phyloP scores from a whole-genome alignment of 1,284 basidiomycete genomes.

The Malassezia slooffiae region DNA sequence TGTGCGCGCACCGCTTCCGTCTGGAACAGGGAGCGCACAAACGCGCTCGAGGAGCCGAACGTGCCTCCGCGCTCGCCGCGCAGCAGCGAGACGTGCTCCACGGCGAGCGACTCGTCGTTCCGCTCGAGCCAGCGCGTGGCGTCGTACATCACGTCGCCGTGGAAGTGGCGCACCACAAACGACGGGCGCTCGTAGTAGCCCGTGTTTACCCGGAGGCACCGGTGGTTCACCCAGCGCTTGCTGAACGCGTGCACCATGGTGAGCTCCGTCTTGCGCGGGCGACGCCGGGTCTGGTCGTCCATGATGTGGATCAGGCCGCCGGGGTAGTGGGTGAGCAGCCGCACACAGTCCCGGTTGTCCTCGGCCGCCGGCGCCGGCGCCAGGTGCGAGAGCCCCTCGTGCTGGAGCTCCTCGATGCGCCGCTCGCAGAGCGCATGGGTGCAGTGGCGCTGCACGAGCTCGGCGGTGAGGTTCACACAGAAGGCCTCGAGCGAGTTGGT shows the following conservation, averaged over 20 bases:
- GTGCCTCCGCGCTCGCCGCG: slow-evolving; percentile 53
- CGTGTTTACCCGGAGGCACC: slow-evolving; percentile 56
- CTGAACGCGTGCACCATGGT: slow-evolving; percentile 89
- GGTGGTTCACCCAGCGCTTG: slow-evolving; percentile 88
- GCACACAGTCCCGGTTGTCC: slow-evolving; percentile 80
- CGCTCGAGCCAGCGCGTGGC: slow-evolving; percentile 76
- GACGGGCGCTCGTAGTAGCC: slow-evolving; percentile 47
- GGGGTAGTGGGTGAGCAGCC: slow-evolving; percentile 72
- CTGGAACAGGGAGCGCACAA: slow-evolving; percentile 82
- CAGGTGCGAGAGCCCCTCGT: slow-evolving; percentile 66
- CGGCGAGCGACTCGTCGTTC: slow-evolving; percentile 78
- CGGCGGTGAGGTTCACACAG: slow-evolving; percentile 89
- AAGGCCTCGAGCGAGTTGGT: slow-evolving; percentile 89
- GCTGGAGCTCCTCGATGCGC: slow-evolving; percentile 67
- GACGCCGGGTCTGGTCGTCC: slow-evolving; percentile 81
- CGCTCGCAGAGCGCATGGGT: slow-evolving; percentile 69
- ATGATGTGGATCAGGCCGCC: slow-evolving; percentile 91
- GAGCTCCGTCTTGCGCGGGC: slow-evolving; percentile 78
- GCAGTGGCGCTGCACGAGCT: slow-evolving; percentile 73
- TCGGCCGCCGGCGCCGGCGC: slow-evolving; percentile 54
- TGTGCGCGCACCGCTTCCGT: slow-evolving; percentile 82
- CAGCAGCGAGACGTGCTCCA: slow-evolving; percentile 82
- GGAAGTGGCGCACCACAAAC: slow-evolving; percentile 85
- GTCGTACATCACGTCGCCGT: slow-evolving; percentile 81
- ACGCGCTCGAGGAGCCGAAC: slow-evolving; percentile 52